Conservation (phyloP, 768 basidiomycete species). For the Botryobasidium botryosum region DNA sequence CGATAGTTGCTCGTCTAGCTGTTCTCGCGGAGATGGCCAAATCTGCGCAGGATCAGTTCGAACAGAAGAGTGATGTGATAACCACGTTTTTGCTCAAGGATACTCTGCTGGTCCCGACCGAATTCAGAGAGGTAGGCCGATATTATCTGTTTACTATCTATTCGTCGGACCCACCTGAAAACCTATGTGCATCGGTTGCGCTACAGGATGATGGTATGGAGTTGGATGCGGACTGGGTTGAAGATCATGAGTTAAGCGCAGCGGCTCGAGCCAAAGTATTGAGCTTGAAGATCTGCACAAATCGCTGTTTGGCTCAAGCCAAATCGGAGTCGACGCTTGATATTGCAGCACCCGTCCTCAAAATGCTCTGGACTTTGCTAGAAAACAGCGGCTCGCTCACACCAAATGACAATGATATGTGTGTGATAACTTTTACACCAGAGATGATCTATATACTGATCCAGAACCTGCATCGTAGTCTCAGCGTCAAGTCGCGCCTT, state of each 20-base stretch:
- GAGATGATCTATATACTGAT: neutral
- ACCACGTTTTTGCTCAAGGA: slow-evolving; percentile 54
- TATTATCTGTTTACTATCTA: neutral
- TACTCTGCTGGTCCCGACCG: slow-evolving; percentile 31
- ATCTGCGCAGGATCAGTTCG: slow-evolving; percentile 54
- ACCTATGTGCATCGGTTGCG: too few relatives aligned
- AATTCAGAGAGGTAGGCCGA: slow-evolving; percentile 25
- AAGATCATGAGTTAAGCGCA: slow-evolving; percentile 41
- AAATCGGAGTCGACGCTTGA: slow-evolving; percentile 39
- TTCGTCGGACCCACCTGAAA: too few relatives aligned
- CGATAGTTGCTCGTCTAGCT: slow-evolving; percentile 46
- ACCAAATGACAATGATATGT: slow-evolving; percentile 38
- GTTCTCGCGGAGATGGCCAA: slow-evolving; percentile 61
- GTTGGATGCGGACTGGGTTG: slow-evolving; percentile 54
- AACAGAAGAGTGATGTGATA: slow-evolving; percentile 58
- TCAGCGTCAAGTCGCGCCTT: slow-evolving; percentile 53
- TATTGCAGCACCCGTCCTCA: slow-evolving; percentile 56
- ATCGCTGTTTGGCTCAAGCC: slow-evolving; percentile 60
- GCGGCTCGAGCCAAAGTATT: slow-evolving; percentile 53
- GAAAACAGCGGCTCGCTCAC: slow-evolving; percentile 48
- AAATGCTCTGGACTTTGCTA: slow-evolving; percentile 57
- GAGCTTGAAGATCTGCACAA: slow-evolving; percentile 63
- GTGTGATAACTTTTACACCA: slow-evolving; percentile 11
- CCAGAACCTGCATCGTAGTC: slow-evolving; percentile 21
- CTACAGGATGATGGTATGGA: too few relatives aligned